Evolutionary conservation across 305 asterid species (phyloP).

Genomic region (Ilex paraguariensis): DNA sequence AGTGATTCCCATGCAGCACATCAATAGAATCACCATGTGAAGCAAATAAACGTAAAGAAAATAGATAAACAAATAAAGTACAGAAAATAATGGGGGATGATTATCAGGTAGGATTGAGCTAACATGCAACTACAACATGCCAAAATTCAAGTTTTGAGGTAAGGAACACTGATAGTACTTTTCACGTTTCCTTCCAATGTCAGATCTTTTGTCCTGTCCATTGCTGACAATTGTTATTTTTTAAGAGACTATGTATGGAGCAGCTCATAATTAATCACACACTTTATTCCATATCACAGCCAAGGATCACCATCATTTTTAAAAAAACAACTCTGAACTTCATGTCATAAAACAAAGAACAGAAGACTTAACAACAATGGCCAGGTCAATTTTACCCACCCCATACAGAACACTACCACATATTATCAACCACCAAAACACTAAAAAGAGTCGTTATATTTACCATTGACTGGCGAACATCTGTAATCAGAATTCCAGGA

Average conservation of each 20-base stretch:
- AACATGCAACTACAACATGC: not conserved
- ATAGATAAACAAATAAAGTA: not conserved
- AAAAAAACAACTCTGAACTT: too few species aligned
- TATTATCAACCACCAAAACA: too few species aligned
- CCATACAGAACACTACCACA: too few species aligned
- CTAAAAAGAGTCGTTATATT: constrained; percentile 6
- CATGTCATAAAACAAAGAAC: too few species aligned
- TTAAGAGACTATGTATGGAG: too few species aligned
- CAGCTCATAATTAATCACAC: too few species aligned
- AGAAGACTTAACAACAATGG: too few species aligned
- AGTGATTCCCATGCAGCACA: constrained; percentile 16
- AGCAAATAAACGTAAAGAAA: not conserved
- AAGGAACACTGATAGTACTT: not conserved
- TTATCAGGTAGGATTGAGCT: too few species aligned
- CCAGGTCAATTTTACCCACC: too few species aligned
- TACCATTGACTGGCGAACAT: constrained; percentile 70
- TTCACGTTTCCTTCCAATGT: not conserved
- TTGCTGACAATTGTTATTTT: too few species aligned
- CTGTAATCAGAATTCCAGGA: constrained; percentile 88
- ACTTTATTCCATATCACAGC: too few species aligned
- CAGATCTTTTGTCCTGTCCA: not conserved
- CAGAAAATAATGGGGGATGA: not conserved
- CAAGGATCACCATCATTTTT: too few species aligned
- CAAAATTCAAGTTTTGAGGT: not conserved
- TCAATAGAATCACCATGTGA: not conserved